Percentiles rank a stretch among this genome's conserved stretches.
Conservation (phyloP, 2,329 filamentous ascomycete species). For the Ilyonectria robusta region DNA sequence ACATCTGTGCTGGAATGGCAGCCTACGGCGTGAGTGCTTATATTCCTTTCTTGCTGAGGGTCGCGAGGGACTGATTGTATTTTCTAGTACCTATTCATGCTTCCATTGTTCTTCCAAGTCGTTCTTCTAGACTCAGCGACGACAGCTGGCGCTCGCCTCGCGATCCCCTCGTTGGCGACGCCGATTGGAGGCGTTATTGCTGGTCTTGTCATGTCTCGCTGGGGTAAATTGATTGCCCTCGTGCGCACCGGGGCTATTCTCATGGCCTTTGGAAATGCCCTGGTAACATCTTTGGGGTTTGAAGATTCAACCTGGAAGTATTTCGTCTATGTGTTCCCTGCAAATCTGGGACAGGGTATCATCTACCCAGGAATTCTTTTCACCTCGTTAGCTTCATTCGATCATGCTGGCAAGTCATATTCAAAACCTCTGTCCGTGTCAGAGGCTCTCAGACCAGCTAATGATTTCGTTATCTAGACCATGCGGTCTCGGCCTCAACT, state of each 20-base stretch:
- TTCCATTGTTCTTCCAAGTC: constrained; percentile 79
- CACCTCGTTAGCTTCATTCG: constrained; percentile 73
- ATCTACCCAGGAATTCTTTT: constrained; percentile 72
- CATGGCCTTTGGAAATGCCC: constrained; percentile 67
- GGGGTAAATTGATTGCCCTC: constrained; percentile 65
- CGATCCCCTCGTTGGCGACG: constrained; percentile 73
- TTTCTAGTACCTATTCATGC: constrained; percentile 74
- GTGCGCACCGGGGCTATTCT: constrained; percentile 65
- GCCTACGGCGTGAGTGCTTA: constrained; percentile 70
- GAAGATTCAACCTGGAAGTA: constrained; percentile 69
- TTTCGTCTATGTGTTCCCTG: constrained; percentile 69
- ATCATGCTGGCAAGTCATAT: constrained; percentile 66
- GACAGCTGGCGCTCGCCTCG: constrained; percentile 74
- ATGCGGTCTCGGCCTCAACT: constrained; percentile 73
- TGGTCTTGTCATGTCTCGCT: constrained; percentile 71
- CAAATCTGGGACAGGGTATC: constrained; percentile 73
- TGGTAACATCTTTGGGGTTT: constrained; percentile 65
- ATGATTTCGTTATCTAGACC: constrained; percentile 58
- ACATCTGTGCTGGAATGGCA: constrained; percentile 72
- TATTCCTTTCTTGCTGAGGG: neutral
- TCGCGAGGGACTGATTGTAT: constrained; percentile 31
- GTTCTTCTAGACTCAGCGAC: constrained; percentile 76
- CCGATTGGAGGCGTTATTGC: constrained; percentile 70
- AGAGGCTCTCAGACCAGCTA: neutral
- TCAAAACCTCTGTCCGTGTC: neutral